Conservation (phyloP, 164 flowering plant species). For the Vitis rupestris region DNA sequence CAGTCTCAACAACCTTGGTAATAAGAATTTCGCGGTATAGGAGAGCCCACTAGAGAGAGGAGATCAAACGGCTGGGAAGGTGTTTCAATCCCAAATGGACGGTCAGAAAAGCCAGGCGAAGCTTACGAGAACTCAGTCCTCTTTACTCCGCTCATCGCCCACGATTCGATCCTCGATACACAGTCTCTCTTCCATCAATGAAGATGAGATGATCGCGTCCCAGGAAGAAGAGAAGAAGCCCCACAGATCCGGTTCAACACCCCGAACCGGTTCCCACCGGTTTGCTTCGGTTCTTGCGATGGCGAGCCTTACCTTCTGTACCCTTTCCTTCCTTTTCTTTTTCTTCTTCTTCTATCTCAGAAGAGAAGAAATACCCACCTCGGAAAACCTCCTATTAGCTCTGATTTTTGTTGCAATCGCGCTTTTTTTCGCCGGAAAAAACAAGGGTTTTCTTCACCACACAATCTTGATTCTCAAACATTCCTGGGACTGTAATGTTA, state of each 20-base stretch:
- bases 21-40: conserved; percentile 43
- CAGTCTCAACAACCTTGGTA: conserved; percentile 9
- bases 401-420: conserved; percentile 57
- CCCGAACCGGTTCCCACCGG: too few species aligned
- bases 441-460: conserved; percentile 40
- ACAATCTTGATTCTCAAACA: conserved; percentile 22
- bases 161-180: conserved; percentile 79
- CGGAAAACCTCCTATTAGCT: conserved; percentile 61
- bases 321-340: conserved; percentile 25
- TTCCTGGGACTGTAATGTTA: conserved; percentile 27
- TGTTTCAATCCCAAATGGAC: conserved; percentile 39
- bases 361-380: conserved; percentile 51
- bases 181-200: conserved; percentile 53
- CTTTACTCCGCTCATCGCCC: conserved; percentile 80
- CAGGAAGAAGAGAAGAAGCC: conserved; percentile 35
- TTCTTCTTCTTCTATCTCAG: conserved; percentile 31
- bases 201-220: conserved; percentile 25
- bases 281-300: conserved; percentile 17
- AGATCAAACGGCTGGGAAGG: conserved; percentile 4
- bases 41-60: conserved; percentile 8
- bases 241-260: conserved; percentile 21
- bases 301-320: conserved; percentile 26
- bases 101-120: conserved; percentile 50
- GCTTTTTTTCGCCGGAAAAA: conserved; percentile 42
- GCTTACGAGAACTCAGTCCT: conserved; percentile 76